Evolutionary conservation across 495 filamentous ascomycete genomes (phyloP).

Genomic region (Penicillium flavigenum): DNA sequence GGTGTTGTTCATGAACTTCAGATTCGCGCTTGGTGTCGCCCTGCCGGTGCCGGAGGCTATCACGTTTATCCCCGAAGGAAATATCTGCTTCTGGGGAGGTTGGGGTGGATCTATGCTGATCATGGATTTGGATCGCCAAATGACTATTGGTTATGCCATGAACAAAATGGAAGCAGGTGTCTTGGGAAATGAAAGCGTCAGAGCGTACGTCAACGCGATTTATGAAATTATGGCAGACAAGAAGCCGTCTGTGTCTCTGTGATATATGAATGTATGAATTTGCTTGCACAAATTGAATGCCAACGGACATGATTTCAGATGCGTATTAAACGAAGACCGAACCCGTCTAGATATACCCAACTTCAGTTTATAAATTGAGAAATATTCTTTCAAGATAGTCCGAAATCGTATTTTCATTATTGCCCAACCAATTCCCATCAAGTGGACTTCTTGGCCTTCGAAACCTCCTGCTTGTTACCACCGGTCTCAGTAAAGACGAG

Average conservation of each 20-base stretch:
- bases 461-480: conserved; percentile 21
- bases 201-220: conserved; percentile 35
- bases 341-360: not conserved
- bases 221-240: conserved; percentile 29
- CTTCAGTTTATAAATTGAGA: not conserved
- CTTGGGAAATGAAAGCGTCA: conserved; percentile 31
- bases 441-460: conserved; percentile 26
- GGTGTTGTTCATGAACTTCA: conserved; percentile 25
- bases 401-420: not conserved
- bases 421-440: conserved; percentile 1
- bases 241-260: not conserved
- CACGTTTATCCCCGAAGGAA: conserved; percentile 31
- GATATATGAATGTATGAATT: not conserved
- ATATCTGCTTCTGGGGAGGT: conserved; percentile 44
- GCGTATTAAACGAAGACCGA: not conserved
- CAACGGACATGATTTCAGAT: no score
- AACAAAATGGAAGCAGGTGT: conserved; percentile 38
- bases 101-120: conserved; percentile 45
- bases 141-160: conserved; percentile 48
- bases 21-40: conserved; percentile 41
- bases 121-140: conserved; percentile 42
- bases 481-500: conserved; percentile 38
- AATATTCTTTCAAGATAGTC: not conserved
- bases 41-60: conserved; percentile 22
- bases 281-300: not conserved